Evolutionary conservation across 306 rosid genomes (phyloP), one percentile per base, ranked within the genome.

Genomic region (Mimosa pudica): DNA sequence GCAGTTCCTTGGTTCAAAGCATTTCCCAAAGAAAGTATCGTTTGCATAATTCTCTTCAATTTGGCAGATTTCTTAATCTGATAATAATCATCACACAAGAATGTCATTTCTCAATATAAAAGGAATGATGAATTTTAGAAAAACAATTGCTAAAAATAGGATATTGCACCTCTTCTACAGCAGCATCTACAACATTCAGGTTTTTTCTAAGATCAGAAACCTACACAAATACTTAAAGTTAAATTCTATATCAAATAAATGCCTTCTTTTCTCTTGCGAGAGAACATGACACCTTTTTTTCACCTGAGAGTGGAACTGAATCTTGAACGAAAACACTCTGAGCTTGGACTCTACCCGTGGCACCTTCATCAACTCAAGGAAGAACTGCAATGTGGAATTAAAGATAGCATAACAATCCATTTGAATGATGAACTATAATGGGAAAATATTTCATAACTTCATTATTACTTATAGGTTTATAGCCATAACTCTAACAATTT

Each of bases 1-100:
- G 93, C 90, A 84, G 98, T 94, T 84, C 98, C 98, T 84, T 88
- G 97, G 84, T 94, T 94, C 87, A 94, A 85, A 83, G 98, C 98
- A 86, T 94, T 94, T 81, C 98, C 98, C 72, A 94, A 79, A 38
- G 98, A 91, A 76, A 94, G 98, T 86, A 94, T 88, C 54, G 97
- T 94, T 81, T 92, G 98, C 97, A 94, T 94, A 77, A 94, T 74
- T 92, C 98, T 91, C 88, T 94, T 94, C 66, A 94, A 87, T 86
- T 94, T 94, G 83, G 80, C 81, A 45, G 98, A 94, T 86, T 74
- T 87, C 70, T 84, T 88, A 80, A 94, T 89, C 98, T 92, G 98
- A 81, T 75, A 80, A 71, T 71, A 83, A 74, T 58, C 74, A 84
- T 58, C 10, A 8, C 45, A 83, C 45, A 85, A 33, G 6, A 51